phyloP scores from a whole-genome alignment of 768 basidiomycete species.

The Pleurotus eryngii region DNA sequence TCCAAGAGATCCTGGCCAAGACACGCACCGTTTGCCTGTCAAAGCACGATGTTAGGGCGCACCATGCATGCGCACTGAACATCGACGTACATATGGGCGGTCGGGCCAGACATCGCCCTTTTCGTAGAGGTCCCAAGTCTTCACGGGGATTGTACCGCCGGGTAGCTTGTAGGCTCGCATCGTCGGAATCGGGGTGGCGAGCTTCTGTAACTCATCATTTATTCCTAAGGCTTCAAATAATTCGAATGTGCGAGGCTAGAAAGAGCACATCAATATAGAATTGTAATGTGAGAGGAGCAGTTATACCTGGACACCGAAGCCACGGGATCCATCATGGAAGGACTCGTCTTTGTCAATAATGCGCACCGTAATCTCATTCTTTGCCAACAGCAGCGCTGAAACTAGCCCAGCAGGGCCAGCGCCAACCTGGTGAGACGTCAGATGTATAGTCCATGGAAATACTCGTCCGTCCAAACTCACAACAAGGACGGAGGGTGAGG shows the following conservation, averaged over 20 bases:
- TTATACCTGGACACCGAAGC: constrained; percentile 18
- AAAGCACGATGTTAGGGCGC: background rate
- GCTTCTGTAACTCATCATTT: constrained; percentile 14
- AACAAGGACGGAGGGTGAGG: too few species aligned
- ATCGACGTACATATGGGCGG: constrained; percentile 14
- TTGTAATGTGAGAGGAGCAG: background rate
- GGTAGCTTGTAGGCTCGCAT: constrained; percentile 25
- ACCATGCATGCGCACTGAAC: background rate
- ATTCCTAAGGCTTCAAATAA: constrained; percentile 18
- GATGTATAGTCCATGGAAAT: too few species aligned
- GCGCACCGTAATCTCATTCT: constrained; percentile 28
- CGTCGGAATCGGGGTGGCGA: constrained; percentile 17
- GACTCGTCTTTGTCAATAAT: constrained; percentile 19
- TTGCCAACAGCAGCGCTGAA: constrained; percentile 24
- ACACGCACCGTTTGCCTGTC: constrained; percentile 16
- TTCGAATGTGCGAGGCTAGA: constrained; percentile 23
- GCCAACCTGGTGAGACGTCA: constrained; percentile 8
- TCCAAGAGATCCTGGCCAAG: constrained; percentile 16
- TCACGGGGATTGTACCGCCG: constrained; percentile 19
- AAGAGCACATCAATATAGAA: background rate
- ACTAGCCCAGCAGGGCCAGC: constrained; percentile 23
- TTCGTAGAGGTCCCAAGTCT: constrained; percentile 22
- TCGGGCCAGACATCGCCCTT: constrained; percentile 18
- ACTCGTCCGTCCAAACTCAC: too few species aligned
- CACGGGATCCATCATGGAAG: constrained; percentile 17